Evolutionary conservation across 305 asterid species (phyloP), one percentile per base, ranked within the genome.

Genomic region (Lippia alba): DNA sequence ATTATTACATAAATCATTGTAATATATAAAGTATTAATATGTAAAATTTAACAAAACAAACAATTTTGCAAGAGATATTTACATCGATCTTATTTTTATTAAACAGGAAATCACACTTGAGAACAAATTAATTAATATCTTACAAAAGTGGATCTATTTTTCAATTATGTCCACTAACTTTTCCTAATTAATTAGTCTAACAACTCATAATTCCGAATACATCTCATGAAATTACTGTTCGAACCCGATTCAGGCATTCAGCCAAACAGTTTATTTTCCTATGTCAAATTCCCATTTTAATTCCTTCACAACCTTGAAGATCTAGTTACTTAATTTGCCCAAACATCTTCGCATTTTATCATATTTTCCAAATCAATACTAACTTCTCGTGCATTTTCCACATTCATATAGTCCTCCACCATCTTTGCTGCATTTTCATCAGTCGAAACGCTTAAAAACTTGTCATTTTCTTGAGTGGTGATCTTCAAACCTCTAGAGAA

Each of bases 281-380:
- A 54, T 18, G n/a, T 18, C 34, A 10, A 54, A 54, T 3, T 32
- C 30, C 44, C 44, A 30, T 17, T 6, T 12, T 12, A 12, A 1
- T 24, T 65, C 12, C 30, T 54, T 54, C 9, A 54, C 58, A 55
- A 55, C 11, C 15, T 9, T 2, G 16, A 55, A 9, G 24, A 19
- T 18, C 17, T 2, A 49, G 4, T 6, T 16, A 14, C 3, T 17
- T 7, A 51, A 8, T 18, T 19, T 32, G 36, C 15, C 70, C 34
- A 46, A 34, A 45, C 16, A 12, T 73, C 57, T 18, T 19, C 61
- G 61, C 55, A 73, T 16, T 73, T 54, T 41, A 65, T 8, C 51
- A 64, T 12, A 65, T 56, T 41, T 33, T 64, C 71, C 58, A 72
- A 64, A 18, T 53, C 61, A 48, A 6, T 41, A 16, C 33, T 40